These are phyloP conservation scores for Fallopia convolvulus DNA, from an alignment of 148 eudicot genomes.

Conservation along the genomic window DNA sequence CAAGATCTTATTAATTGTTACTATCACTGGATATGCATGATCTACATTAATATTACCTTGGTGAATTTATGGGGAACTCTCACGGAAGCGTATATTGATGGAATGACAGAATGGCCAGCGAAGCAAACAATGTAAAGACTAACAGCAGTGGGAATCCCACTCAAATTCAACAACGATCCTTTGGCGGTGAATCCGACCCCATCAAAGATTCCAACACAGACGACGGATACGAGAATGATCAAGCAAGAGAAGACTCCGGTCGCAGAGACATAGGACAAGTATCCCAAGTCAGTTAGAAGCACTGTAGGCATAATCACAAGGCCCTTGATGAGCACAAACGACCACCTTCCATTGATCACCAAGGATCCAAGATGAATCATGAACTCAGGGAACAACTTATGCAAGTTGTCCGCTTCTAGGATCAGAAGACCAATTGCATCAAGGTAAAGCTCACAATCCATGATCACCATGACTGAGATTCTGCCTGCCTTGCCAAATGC, in stretches of 20 bases:
- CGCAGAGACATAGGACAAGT: conserved; percentile 28
- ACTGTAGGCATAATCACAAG: conserved; percentile 23
- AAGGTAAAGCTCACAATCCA: conserved; percentile 28
- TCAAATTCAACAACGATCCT: conserved; percentile 14
- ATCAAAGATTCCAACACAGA: conserved; percentile 19
- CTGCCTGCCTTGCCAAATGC: conserved; percentile 29
- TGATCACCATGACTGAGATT: conserved; percentile 19
- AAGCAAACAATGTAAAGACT: conserved; percentile 31
- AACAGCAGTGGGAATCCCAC: conserved; percentile 20
- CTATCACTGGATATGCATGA: background rate
- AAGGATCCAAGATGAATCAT: conserved; percentile 16
- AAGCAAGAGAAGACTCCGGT: conserved; percentile 28
- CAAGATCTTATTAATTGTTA: background rate
- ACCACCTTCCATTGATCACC: conserved; percentile 12
- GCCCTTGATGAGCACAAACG: conserved; percentile 20
- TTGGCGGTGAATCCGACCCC: conserved; percentile 22
- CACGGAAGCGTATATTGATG: conserved; percentile 28
- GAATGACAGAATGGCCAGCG: conserved; percentile 30
- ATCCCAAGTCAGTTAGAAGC: conserved; percentile 22
- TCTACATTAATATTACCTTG: conserved; percentile 18
- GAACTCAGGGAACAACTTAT: conserved; percentile 27
- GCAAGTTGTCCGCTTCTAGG: conserved; percentile 29
- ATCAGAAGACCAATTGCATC: conserved; percentile 24
- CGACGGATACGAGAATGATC: conserved; percentile 16
- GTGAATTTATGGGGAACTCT: conserved; percentile 14